Evolutionary conservation across 2,329 filamentous ascomycete species (phyloP), one percentile per base, ranked within the genome.

Genomic region (Metarhizium humberi): DNA sequence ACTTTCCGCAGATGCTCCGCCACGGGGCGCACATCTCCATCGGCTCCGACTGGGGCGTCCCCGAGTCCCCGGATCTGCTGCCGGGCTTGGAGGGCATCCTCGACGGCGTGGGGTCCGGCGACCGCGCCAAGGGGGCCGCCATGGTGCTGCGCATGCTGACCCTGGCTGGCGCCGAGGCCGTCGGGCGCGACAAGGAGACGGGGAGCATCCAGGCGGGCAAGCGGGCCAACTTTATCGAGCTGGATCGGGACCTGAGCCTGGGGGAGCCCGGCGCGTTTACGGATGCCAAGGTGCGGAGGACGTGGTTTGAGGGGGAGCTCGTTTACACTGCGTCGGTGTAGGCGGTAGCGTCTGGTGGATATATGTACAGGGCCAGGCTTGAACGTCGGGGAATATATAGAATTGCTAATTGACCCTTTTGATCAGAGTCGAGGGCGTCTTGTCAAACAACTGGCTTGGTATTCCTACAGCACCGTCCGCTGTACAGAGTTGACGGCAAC

Each of bases 31-130:
- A 53, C n/a, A 46, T 53, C 5, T 46, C 51, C 42, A 53, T 53
- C 29, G 51, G 51, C n/a, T 53, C 51, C 6, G 51, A 53, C 30
- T 53, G 51, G 51, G n/a, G 38, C 16, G 51, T 53, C 16, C 51
- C 51, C 32, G 51, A 53, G 13, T 47, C 32, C 10, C 51, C 36
- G 42, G 51, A 45, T 2, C 40, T 52, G 2, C 45, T 45, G n/a
- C 52, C 32, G 32, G 32, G 32, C 10, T 3, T 34, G 10, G 32
- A 34, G 10, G 32, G 32, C 32, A 7, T 34, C 10, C 7, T 34
- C 32, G 32, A 7, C 32, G 32, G 4, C 32, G 32, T 34, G 32
- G 32, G 32, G 10, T 34, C 32, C 32, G 32, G 32, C 32, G 32
- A 34, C 32, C 32, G 32, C 32, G 32, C 7, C 32, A 34, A 34